Base-by-base conservation (phyloP, 192 early-diverging fungal species). In the Coemansia javaensis region DNA sequence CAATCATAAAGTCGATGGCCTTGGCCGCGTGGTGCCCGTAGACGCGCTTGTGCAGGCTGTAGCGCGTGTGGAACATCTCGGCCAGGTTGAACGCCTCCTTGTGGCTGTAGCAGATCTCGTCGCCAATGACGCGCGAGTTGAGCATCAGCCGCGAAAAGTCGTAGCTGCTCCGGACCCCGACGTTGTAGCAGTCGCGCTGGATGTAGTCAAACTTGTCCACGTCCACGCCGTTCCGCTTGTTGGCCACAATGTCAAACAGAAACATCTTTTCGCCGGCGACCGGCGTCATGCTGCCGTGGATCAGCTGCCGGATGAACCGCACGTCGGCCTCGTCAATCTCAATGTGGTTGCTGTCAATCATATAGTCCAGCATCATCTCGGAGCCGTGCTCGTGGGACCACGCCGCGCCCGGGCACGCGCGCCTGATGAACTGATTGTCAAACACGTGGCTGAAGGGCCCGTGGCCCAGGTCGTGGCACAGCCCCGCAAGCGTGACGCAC, bases 391-490 rank as follows among this genome's bases (percentile, higher is more conserved):
- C 89, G 44, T 91, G 89, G 46, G 71, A 79, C 87, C 85, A 89
- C 1, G 50, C 44, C 2, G 68, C 51, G 13, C 57, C 79, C 8
- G 81, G 81, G 16, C 66, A 59, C 7, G 63, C 62, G 3, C 63
- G 52, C 24, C 87, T 88, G 52, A 98, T 90, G 57, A 97, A 87
- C 43, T 78, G 78, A 48, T 81, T 83, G 55, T 99, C 96, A 82
- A 99, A 99, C 12, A 94, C 76, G 57, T 99, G 96, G 54, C 87
- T 90, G 64, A 88, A 96, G 1, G 93, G 93, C 9, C 95, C 94
- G 67, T 98, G 94, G n/a, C 94, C 86, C 13, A 98, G 74, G 63
- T 98, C 95, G 64, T 98, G 95, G 50, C 88, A 90, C 13, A 98
- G 67, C 10, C 93, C 95, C 22, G 95, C 95, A 6, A 97, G 65